Base-by-base conservation (phyloP, 2,329 filamentous ascomycete species). In the Verticillium nubilum region DNA sequence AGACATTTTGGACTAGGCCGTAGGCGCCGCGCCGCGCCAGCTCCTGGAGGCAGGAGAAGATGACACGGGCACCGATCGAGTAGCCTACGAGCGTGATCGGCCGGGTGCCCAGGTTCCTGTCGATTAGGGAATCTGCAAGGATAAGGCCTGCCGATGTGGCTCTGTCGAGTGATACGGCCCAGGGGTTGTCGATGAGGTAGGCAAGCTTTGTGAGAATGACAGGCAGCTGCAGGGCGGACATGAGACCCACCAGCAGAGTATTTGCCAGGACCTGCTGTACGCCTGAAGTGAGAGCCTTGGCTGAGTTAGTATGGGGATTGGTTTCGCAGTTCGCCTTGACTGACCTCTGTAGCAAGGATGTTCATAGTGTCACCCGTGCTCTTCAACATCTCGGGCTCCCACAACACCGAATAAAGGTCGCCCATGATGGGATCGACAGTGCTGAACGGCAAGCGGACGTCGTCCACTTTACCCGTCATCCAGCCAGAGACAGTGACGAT, bases 321-420 rank as follows among this genome's bases (percentile, higher is more conserved):
- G 10, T 13, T 53, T 6, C 9, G n/a, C 29, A n/a, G 19, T 15
- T 7, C 12, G 28, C 35, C 28, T 5, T 27, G 26, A 23, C 17
- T 75, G 75, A 94, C 91, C 86, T 99, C 95, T 33, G 95, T 99
- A 60, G 95, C 95, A 64, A 99, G 80, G 74, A 99, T 98, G 68
- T 97, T 97, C 69, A 99, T 98, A 53, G 95, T 99, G 72, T 95
- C 91, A 84, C 95, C 95, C 88, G 97, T 99, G 74, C 92, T 97
- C 67, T 87, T 89, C 70, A 99, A 83, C 93, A 99, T 96, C 71
- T 99, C 95, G 3, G 95, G 96, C 73, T 99, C 95, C 93, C 95
- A 99, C 60, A 96, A 80, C 12, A 99, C 88, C 0, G 94, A 97
- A 76, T 99, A 99, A 17, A 99, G 87, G 70, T 99, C 95, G 13